These are phyloP conservation scores for Martiniozyma asiatica DNA, from an alignment of 1,139 yeast species.

Conservation along the genomic window DNA sequence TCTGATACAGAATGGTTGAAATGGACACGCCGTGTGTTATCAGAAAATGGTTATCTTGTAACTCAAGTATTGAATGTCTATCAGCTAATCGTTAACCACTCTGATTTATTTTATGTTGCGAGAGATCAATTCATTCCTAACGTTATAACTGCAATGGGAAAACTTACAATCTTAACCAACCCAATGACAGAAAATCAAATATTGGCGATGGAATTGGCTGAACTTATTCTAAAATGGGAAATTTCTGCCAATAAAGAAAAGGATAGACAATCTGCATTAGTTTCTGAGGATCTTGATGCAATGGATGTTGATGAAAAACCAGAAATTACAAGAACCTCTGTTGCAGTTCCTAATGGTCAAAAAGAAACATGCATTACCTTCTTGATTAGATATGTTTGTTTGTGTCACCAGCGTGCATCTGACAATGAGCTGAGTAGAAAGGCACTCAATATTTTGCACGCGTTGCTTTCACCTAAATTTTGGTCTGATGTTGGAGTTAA, in stretches of 20 bases:
- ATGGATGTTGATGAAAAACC: constrained; percentile 2
- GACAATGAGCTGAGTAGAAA: constrained; percentile 76
- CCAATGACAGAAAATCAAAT: constrained; percentile 75
- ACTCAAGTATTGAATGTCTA: constrained; percentile 81
- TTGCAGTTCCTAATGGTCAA: constrained; percentile 63
- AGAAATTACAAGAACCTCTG: constrained; percentile 22
- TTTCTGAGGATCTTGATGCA: constrained; percentile 10
- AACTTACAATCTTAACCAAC: constrained; percentile 69
- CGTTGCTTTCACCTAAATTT: constrained; percentile 54
- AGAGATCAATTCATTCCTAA: constrained; percentile 84
- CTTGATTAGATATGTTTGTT: constrained; percentile 77
- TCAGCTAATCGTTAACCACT: constrained; percentile 79
- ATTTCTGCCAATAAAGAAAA: constrained; percentile 27
- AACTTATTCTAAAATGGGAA: constrained; percentile 81
- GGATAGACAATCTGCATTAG: constrained; percentile 6
- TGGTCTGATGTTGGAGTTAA: constrained; percentile 89
- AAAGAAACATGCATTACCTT: constrained; percentile 90
- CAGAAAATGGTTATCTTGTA: constrained; percentile 79
- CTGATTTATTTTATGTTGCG: constrained; percentile 73
- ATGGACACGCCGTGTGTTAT: constrained; percentile 87
- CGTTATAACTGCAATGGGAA: constrained; percentile 91
- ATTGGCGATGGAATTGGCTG: constrained; percentile 83
- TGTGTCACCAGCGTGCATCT: constrained; percentile 74
- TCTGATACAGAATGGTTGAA: constrained; percentile 76
- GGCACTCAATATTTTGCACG: constrained; percentile 65